phyloP scores from a whole-genome alignment of 1,139 yeast genomes.

The Saccharomyces uvarum region DNA sequence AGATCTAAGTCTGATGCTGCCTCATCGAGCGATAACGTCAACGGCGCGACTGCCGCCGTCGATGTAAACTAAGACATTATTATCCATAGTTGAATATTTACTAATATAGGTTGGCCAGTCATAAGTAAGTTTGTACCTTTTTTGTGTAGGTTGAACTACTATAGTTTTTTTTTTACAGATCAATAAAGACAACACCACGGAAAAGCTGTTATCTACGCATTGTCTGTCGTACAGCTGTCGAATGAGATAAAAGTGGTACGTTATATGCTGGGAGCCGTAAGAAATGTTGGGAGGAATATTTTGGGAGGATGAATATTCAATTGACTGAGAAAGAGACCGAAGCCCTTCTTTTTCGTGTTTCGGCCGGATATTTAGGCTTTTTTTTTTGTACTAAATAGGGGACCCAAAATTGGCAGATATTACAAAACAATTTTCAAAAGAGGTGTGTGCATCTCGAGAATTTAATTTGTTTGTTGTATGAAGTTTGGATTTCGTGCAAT shows the following conservation, averaged over 20 bases:
- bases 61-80: slow-evolving; percentile 5
- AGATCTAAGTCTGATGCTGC: slow-evolving; percentile 28
- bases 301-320: neutral
- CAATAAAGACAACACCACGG: neutral
- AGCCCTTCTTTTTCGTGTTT: neutral
- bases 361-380: slow-evolving; percentile 1
- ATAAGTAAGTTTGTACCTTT: neutral
- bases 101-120: neutral
- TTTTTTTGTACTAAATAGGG: neutral
- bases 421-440: neutral
- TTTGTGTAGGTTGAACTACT: neutral
- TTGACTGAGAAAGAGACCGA: neutral
- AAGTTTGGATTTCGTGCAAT: neutral
- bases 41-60: slow-evolving; percentile 2
- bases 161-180: neutral
- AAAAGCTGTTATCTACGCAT: neutral
- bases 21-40: neutral
- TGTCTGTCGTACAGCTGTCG: no score
- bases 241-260: neutral
- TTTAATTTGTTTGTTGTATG: neutral
- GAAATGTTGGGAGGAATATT: neutral
- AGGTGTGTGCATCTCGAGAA: neutral
- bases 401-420: neutral
- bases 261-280: neutral
- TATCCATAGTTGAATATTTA: neutral